Evolutionary conservation across 495 filamentous ascomycete species (phyloP), one percentile per base, ranked within the genome.

Genomic region (Aspergillus bertholletiae): DNA sequence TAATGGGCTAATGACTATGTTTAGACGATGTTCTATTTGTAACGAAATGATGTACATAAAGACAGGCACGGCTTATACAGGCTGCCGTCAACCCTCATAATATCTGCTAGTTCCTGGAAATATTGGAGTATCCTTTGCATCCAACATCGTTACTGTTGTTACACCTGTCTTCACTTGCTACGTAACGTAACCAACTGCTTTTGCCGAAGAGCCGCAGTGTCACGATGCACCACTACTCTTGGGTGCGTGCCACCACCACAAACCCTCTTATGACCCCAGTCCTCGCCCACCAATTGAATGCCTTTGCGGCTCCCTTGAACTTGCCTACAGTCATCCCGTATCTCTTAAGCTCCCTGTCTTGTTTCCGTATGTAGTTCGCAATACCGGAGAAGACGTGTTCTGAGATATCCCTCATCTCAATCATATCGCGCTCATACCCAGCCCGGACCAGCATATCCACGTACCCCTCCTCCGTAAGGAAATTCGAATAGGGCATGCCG

Each of bases 401-500:
- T 3, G 76, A 73, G 44, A 81, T 53, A 65, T 81, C 77, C 32
- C 57, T 30, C n/a, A 80, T 71, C 41, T 60, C 57, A 55, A 81
- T 72, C 2, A 39, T 32, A 1, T 60, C 58, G 2, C 52, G 40
- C n/a, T 63, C 62, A 57, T 81, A 81, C 4, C 78, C 77, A 9
- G 68, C 68, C 17, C 26, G 24, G 24, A 70, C 55, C 9, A 73
- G 48, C 27, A 93, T 58, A 3, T 65, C 68, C 2, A 72, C 58
- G 60, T 94, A 90, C 55, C 88, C 78, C 0, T 73, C 76, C 15
- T 78, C 66, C 0, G 79, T 72, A 15, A 93, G 61, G 18, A 76
- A 61, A 51, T 75, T 77, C 1, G 58, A 45, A 26, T 65, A 77
- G 3, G 73, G 72, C 2, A 65, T 61, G 3, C 66, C 63, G 0